phyloP scores from a whole-genome alignment of 208 protist genomes.

The Wallacemonas rigidus region DNA sequence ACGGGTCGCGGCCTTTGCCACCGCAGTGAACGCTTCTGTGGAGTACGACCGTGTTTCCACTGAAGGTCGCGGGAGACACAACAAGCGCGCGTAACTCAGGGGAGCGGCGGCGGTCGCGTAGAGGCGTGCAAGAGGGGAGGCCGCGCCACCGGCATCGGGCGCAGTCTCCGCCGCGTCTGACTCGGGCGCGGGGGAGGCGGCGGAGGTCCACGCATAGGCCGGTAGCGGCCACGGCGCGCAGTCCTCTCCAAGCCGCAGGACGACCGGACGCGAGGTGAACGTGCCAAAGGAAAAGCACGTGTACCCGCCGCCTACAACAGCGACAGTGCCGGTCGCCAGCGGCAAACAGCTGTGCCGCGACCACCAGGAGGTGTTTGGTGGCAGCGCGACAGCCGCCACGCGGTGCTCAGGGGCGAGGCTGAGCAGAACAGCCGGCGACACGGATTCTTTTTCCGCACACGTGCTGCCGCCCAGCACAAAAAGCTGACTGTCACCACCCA shows the following conservation, averaged over 20 bases:
- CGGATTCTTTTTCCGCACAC: slow-evolving; percentile 30
- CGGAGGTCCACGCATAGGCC: neutral
- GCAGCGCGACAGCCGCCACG: slow-evolving; percentile 27
- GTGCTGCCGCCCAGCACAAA: slow-evolving; percentile 71
- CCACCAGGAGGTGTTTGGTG: slow-evolving; percentile 49
- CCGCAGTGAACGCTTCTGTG: slow-evolving; percentile 38
- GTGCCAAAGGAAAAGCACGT: slow-evolving; percentile 93
- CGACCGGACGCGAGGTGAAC: slow-evolving; percentile 55
- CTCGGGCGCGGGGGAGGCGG: neutral
- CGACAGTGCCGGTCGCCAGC: slow-evolving; percentile 58
- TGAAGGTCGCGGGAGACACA: slow-evolving; percentile 31
- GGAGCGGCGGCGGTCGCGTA: neutral
- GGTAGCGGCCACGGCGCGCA: slow-evolving; percentile 9
- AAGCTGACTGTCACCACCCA: slow-evolving; percentile 35
- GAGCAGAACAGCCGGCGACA: slow-evolving; percentile 23
- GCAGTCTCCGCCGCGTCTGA: neutral
- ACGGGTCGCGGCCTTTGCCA: slow-evolving; percentile 24
- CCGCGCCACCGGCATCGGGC: neutral
- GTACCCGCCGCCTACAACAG: slow-evolving; percentile 78
- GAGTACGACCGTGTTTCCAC: slow-evolving; percentile 46
- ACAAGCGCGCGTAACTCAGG: slow-evolving; percentile 18
- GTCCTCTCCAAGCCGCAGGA: slow-evolving; percentile 48
- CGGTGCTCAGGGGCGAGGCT: slow-evolving; percentile 3
- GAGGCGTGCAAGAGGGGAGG: neutral
- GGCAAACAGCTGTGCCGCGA: slow-evolving; percentile 64